phyloP scores from a whole-genome alignment of 345 rosid genomes.

The Capsella bursapastoris region DNA sequence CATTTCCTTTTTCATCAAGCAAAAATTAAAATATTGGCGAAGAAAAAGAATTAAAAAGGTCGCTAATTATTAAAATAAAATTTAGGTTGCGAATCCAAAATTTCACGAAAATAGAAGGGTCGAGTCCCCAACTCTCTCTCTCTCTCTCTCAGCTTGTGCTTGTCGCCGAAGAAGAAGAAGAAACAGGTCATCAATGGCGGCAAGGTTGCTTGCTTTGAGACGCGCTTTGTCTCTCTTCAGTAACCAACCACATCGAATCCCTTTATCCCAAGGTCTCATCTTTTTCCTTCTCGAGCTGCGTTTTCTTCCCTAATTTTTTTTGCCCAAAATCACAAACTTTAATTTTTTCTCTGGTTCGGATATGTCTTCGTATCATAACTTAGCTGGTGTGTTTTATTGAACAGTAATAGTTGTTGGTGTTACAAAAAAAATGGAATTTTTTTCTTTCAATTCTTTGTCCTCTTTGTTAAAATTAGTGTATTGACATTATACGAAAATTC shows the following conservation, averaged over 20 bases:
- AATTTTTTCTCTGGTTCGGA: slow-evolving; percentile 5
- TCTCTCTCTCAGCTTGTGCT: background rate
- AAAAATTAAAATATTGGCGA: background rate
- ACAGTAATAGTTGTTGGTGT: background rate
- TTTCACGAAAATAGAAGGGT: slow-evolving; percentile 11
- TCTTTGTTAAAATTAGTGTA: background rate
- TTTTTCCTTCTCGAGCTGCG: slow-evolving; percentile 4
- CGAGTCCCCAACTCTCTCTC: background rate
- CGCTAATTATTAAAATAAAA: background rate
- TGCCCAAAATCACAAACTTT: background rate
- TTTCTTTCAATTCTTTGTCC: background rate
- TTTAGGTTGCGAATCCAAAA: background rate
- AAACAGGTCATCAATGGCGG: slow-evolving; percentile 34
- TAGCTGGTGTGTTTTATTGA: background rate
- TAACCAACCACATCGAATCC: slow-evolving; percentile 33
- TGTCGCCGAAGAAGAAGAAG: slow-evolving; percentile 23
- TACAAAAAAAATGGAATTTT: background rate
- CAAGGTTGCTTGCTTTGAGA: slow-evolving; percentile 42
- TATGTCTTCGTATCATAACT: background rate
- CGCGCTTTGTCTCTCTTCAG: slow-evolving; percentile 42
- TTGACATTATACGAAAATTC: background rate
- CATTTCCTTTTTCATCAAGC: background rate
- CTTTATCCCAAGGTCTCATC: slow-evolving; percentile 40
- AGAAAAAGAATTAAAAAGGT: background rate
- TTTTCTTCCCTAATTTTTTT: background rate